A percentile compares a stretch with the other conserved stretches of the same genome.
phyloP scores from a whole-genome alignment of 2,329 filamentous ascomycete species.

The Ceratocystiopsis brevicomis region DNA sequence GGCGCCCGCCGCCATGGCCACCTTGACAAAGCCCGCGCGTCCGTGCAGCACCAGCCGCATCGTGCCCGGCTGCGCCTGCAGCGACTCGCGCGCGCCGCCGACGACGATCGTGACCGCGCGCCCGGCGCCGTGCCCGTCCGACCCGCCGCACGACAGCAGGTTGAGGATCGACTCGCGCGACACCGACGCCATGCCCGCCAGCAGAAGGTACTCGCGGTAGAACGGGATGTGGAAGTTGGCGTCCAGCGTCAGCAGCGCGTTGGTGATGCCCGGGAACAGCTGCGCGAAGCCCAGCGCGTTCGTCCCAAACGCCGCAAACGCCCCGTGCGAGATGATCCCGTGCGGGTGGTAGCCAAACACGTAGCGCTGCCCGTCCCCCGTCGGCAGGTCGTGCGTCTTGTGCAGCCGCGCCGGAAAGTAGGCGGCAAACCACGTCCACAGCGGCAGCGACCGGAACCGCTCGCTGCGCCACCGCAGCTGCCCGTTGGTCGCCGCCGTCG shows the following conservation, averaged over 20 bases:
- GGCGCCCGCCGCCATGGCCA: slow-evolving; percentile 80
- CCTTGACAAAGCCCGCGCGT: slow-evolving; percentile 83
- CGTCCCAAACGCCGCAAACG: slow-evolving; percentile 77
- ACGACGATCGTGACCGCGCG: slow-evolving; percentile 94
- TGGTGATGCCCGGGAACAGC: slow-evolving; percentile 87
- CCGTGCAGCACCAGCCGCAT: slow-evolving; percentile 63
- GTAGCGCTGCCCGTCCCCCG: slow-evolving; percentile 57
- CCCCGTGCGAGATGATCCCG: slow-evolving; percentile 88
- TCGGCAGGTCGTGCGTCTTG: slow-evolving; percentile 59
- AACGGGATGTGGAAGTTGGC: slow-evolving; percentile 87
- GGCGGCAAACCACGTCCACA: slow-evolving; percentile 79
- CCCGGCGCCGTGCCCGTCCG: slow-evolving; percentile 67
- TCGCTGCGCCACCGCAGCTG: slow-evolving; percentile 56
- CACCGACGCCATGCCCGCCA: slow-evolving; percentile 73
- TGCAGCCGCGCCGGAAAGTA: slow-evolving; percentile 86
- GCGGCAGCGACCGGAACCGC: slow-evolving; percentile 48
- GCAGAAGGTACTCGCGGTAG: slow-evolving; percentile 85
- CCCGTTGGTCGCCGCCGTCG: slow-evolving; percentile 58
- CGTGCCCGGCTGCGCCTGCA: slow-evolving; percentile 65
- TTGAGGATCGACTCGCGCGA: slow-evolving; percentile 86
- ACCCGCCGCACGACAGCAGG: slow-evolving; percentile 59
- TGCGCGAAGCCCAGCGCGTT: slow-evolving; percentile 74
- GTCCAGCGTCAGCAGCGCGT: slow-evolving; percentile 84
- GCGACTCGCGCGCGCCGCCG: slow-evolving; percentile 77
- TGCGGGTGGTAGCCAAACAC: slow-evolving; percentile 96